Evolutionary conservation across 305 asterid genomes (phyloP).

Genomic region (Fraxinus greggii): DNA sequence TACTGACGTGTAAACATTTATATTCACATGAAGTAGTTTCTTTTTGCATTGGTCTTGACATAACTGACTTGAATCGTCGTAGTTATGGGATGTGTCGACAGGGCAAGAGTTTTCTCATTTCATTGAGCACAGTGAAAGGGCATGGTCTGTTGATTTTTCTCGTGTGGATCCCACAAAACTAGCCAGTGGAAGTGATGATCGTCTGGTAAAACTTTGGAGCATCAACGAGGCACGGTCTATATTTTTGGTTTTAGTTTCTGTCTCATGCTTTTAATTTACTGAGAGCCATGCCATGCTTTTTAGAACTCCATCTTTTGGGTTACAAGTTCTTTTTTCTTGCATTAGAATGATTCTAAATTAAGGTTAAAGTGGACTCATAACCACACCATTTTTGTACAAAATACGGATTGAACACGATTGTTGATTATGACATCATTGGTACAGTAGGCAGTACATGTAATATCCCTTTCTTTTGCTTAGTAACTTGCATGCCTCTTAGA

Average conservation of each 20-base stretch:
- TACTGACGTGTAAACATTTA: constrained; percentile 7
- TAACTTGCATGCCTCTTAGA: not conserved
- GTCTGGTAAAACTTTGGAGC: constrained; percentile 84
- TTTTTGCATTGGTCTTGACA: constrained; percentile 20
- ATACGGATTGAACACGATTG: not conserved
- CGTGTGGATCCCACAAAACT: constrained; percentile 70
- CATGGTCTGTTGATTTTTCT: constrained; percentile 97
- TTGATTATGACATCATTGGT: not conserved
- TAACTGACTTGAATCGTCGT: constrained; percentile 35
- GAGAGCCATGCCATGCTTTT: not conserved
- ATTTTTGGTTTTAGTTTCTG: not conserved
- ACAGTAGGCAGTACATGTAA: not conserved
- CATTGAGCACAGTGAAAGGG: constrained; percentile 75
- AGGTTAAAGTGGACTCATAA: not conserved
- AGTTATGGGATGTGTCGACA: constrained; percentile 93
- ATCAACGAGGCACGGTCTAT: constrained; percentile 64
- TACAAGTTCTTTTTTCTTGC: constrained; percentile 19
- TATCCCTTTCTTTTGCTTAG: not conserved
- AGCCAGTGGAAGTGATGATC: constrained; percentile 94
- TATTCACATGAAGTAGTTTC: not conserved
- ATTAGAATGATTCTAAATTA: constrained; percentile 8
- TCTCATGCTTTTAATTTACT: not conserved
- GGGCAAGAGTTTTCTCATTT: constrained; percentile 63
- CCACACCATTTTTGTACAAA: constrained; percentile 7
- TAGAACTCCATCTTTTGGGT: not conserved